phyloP scores from a whole-genome alignment of 2,329 filamentous ascomycete genomes.

The Botryotinia convoluta region DNA sequence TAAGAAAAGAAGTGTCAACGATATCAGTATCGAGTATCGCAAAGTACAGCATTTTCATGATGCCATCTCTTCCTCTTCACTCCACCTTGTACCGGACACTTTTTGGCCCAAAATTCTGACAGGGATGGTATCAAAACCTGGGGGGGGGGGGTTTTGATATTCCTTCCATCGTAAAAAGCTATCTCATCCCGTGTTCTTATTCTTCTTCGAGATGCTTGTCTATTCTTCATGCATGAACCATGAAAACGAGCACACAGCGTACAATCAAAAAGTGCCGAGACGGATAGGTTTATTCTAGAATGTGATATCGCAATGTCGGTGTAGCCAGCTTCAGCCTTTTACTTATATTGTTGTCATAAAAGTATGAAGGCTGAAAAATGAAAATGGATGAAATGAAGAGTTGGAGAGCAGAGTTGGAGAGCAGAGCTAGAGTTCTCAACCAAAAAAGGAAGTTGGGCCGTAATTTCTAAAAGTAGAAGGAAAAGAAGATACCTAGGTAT shows the following conservation, averaged over 20 bases:
- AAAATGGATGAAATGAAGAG: background rate
- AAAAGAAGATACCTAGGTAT: background rate
- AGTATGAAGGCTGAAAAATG: background rate
- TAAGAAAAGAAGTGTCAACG: background rate
- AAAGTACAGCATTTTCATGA: background rate
- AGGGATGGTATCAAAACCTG: background rate
- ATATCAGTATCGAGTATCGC: background rate
- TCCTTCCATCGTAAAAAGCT: background rate
- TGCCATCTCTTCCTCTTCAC: background rate
- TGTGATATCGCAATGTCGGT: constrained; percentile 8
- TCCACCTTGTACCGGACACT: background rate
- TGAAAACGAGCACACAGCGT: constrained; percentile 2
- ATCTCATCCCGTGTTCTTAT: background rate
- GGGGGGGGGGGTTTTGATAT: no score
- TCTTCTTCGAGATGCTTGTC: background rate
- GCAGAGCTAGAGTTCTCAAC: background rate
- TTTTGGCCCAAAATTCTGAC: background rate
- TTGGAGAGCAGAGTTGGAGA: background rate
- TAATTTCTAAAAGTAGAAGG: background rate
- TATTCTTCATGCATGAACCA: constrained; percentile 14
- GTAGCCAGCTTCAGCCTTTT: background rate
- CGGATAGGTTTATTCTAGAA: background rate
- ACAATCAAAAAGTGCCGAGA: background rate
- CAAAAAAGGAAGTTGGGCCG: background rate
- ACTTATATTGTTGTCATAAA: background rate